Evolutionary conservation across 257 asterid species (phyloP).

Genomic region (Nicotiana noctiflora): DNA sequence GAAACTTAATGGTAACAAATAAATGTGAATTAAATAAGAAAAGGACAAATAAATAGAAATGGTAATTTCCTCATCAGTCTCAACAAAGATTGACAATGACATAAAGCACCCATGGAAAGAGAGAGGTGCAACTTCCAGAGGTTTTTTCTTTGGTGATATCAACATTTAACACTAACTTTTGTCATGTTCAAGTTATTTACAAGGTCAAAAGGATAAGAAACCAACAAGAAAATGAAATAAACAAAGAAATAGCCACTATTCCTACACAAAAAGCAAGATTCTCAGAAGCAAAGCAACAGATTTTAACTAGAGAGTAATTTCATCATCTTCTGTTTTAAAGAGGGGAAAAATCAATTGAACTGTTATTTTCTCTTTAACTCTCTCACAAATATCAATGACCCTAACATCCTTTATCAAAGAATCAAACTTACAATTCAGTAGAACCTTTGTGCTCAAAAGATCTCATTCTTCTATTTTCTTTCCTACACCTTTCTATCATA

Average conservation of each 20-base stretch:
- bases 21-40: background rate
- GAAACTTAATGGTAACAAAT: background rate
- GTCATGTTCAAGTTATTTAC: background rate
- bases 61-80: background rate
- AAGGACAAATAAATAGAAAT: background rate
- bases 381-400: background rate
- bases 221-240: background rate
- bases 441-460: background rate
- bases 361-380: background rate
- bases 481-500: too few species aligned
- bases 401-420: background rate
- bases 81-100: constrained; percentile 1
- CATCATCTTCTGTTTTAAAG: background rate
- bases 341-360: background rate
- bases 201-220: background rate
- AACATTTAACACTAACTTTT: background rate
- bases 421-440: background rate
- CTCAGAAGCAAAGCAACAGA: background rate
- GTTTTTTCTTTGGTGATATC: background rate
- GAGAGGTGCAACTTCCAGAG: background rate
- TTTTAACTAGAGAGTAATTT: background rate
- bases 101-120: background rate
- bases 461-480: too few species aligned
- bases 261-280: background rate
- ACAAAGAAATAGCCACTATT: background rate